phyloP scores from a whole-genome alignment of 75 land plant species.

The Isoetes taiwanensis region DNA sequence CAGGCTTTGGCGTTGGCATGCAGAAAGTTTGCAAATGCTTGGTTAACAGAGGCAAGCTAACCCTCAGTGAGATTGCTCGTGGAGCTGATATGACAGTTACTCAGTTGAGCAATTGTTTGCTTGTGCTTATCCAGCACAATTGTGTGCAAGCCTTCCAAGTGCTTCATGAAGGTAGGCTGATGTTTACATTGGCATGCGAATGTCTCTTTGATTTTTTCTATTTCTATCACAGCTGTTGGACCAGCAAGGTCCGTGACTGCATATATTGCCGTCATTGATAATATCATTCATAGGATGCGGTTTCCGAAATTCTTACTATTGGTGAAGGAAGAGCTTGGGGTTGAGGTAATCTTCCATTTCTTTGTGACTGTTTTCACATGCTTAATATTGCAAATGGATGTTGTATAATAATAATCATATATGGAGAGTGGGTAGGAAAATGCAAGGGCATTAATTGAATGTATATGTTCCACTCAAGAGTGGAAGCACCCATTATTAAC shows the following conservation, averaged over 20 bases:
- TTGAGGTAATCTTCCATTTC: conserved; percentile 44
- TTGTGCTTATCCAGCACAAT: conserved; percentile 84
- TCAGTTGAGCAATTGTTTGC: conserved; percentile 50
- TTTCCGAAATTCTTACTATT: conserved; percentile 61
- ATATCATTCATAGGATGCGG: conserved; percentile 66
- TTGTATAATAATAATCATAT: too few species aligned
- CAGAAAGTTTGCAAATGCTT: conserved; percentile 70
- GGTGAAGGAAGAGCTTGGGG: conserved; percentile 43
- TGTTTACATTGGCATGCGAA: too few species aligned
- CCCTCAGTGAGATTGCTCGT: conserved; percentile 29
- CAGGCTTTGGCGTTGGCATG: too few species aligned
- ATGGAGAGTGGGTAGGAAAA: too few species aligned
- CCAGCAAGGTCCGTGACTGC: conserved; percentile 29
- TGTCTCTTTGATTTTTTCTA: too few species aligned
- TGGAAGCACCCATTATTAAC: too few species aligned
- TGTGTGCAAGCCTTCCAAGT: conserved; percentile 72
- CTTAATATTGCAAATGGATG: too few species aligned
- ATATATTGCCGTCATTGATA: conserved; percentile 44
- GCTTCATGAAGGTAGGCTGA: conserved; percentile 18
- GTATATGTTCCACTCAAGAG: too few species aligned
- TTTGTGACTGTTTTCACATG: too few species aligned
- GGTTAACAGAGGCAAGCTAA: conserved; percentile 39
- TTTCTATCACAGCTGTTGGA: conserved; percentile 20
- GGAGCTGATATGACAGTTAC: conserved; percentile 29
- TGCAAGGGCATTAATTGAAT: too few species aligned